A percentile compares a stretch with the other conserved stretches of the same genome.
Conservation (phyloP, 139 green algal species). For the Desmodesmus armatus region DNA sequence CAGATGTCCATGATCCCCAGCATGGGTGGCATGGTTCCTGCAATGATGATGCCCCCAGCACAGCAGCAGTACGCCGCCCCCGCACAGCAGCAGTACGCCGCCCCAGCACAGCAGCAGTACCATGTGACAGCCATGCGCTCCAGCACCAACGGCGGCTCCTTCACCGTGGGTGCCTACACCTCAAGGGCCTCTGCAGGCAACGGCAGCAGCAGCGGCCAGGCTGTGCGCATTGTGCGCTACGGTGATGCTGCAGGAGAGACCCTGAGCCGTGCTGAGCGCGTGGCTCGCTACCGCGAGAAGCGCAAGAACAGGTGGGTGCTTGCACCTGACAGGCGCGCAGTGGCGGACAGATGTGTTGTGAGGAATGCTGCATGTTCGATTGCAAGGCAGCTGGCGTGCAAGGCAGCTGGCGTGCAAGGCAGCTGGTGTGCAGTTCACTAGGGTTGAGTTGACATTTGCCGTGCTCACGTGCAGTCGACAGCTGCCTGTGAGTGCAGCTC, state of each 20-base stretch:
- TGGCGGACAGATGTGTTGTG: no score
- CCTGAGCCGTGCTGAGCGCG: slow-evolving; percentile 64
- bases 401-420: no score
- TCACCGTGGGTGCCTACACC: not conserved
- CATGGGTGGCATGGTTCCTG: not conserved
- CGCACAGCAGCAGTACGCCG: not conserved
- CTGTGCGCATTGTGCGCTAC: slow-evolving; percentile 20
- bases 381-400: no score
- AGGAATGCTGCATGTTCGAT: no score
- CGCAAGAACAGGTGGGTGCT: slow-evolving; percentile 73
- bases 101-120: not conserved
- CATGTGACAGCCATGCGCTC: not conserved
- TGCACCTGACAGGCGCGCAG: no score
- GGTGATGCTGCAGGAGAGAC: slow-evolving; percentile 44
- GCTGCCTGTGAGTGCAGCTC: no score
- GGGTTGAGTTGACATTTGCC: no score
- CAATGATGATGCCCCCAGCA: not conserved
- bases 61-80: slow-evolving; percentile 2
- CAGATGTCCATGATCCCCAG: not conserved
- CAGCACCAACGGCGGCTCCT: not conserved
- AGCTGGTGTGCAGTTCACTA: no score
- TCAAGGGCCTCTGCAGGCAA: no score
- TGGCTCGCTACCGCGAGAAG: slow-evolving; percentile 83
- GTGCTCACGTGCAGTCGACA: no score
- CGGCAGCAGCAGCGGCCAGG: not conserved